These are phyloP conservation scores for Ambrosia hybrid DNA, from an alignment of 140 eudicot species.

Conservation along the genomic window DNA sequence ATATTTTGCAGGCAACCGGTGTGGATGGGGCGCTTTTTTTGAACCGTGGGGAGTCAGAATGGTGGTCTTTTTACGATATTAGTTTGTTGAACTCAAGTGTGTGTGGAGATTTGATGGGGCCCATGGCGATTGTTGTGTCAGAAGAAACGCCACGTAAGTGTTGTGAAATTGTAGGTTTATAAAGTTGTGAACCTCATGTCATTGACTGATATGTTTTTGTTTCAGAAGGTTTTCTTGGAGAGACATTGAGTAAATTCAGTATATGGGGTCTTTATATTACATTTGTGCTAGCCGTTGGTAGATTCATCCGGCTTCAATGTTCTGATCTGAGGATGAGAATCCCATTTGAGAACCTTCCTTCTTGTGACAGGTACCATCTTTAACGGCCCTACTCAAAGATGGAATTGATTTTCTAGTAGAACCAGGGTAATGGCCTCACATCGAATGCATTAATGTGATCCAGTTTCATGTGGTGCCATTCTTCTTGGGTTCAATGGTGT, in stretches of 20 bases:
- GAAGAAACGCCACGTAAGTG: conserved; percentile 73
- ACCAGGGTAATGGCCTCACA: not conserved
- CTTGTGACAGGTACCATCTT: conserved; percentile 56
- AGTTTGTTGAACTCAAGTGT: conserved; percentile 43
- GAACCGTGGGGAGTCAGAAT: conserved; percentile 49
- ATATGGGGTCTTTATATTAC: conserved; percentile 79
- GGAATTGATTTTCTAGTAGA: too few relatives aligned
- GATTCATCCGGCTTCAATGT: conserved; percentile 75
- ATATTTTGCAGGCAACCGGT: conserved; percentile 36
- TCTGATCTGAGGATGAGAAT: conserved; percentile 77
- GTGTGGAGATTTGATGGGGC: conserved; percentile 66
- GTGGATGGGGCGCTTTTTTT: conserved; percentile 51
- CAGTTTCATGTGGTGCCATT: conserved; percentile 13
- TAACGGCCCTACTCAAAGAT: not conserved
- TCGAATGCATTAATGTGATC: not conserved
- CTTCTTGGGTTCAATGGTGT: too few relatives aligned
- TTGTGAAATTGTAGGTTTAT: not conserved
- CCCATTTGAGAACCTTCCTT: conserved; percentile 72
- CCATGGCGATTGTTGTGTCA: conserved; percentile 66
- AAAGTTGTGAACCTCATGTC: not conserved
- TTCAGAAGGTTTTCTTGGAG: conserved; percentile 73
- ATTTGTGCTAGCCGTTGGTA: conserved; percentile 69
- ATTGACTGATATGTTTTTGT: conserved; percentile 1
- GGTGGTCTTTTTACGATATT: conserved; percentile 67
- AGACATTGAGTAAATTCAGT: conserved; percentile 71